Evolutionary conservation across 2,329 filamentous ascomycete species (phyloP), one percentile per base, ranked within the genome.

Genomic region (Botrytis aclada): DNA sequence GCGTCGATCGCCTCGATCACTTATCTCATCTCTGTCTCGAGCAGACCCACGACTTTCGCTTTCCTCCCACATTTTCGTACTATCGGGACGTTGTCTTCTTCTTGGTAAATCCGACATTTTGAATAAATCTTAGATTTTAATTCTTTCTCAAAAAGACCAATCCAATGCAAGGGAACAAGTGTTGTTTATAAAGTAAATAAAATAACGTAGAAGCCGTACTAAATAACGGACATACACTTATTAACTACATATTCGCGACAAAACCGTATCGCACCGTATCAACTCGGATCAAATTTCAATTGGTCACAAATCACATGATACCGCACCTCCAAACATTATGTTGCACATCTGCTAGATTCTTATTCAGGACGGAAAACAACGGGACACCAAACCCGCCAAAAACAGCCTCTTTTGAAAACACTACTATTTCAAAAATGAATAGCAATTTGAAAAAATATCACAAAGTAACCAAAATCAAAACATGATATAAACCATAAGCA

Each of bases 21-120:
- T 81, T 60, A 83, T 80, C 74, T 84, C 79, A 74, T 82, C 82
- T 62, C 83, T 80, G 73, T 84, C 79, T 80, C 83, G 66, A 70
- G 71, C 77, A 45, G 74, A 74, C 22, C 76, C 77, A 37, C 77
- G 78, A 20, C 76, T 75, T 69, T 80, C 79, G 45, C 75, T 82
- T 60, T 87, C 85, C 75, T 92, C 89, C 87, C 88, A 89, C 85
- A 88, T 89, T 70, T 87, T 84, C 69, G 86, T 86, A 81, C 86
- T 88, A 77, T 91, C 89, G n/a, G 84, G 84, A 56, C 83, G 82
- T 51, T 82, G 79, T 69, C 86, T 85, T 79, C 87, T 87, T 70
- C 84, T 81, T 74, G 86, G 83, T 76, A 84, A 85, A 77, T 88
- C 86, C 37, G 86, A 81, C 87, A 88, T 88, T 18, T 54, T 72